Conservation (phyloP, 495 filamentous ascomycete genomes). For the Annulohypoxylon moriforme region DNA sequence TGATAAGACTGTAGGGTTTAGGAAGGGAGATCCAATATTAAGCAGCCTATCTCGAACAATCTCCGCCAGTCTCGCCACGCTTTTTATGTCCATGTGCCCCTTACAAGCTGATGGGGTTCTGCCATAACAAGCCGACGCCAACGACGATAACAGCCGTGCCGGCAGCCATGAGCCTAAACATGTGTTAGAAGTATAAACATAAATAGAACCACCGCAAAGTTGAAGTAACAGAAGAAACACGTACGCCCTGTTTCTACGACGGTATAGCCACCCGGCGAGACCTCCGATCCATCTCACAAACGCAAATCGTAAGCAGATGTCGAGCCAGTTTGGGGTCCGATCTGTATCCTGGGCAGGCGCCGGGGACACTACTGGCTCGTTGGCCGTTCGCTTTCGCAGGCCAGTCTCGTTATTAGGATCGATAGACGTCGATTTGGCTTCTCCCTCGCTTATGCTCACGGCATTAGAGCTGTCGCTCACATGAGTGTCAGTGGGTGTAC, state of each 20-base stretch:
- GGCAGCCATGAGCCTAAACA: conserved; percentile 21
- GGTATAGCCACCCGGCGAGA: conserved; percentile 39
- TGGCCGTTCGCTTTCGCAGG: conserved; percentile 24
- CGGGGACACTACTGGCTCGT: conserved; percentile 17
- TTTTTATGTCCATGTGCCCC: neutral
- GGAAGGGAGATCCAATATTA: neutral
- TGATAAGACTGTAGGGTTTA: conserved; percentile 10
- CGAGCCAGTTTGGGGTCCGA: conserved; percentile 30
- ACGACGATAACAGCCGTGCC: conserved; percentile 29
- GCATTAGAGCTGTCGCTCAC: conserved; percentile 27
- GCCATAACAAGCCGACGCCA: conserved; percentile 33
- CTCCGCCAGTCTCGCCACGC: conserved; percentile 19
- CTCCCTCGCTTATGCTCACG: conserved; percentile 9
- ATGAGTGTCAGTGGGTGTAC: conserved; percentile 10
- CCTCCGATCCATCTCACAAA: conserved; percentile 45
- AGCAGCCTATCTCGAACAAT: conserved; percentile 4
- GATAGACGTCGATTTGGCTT: conserved; percentile 11
- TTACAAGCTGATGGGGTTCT: conserved; percentile 25
- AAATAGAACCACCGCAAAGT: neutral
- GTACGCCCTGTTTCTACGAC: conserved; percentile 42
- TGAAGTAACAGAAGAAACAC: conserved; percentile 10
- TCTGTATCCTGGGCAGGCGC: conserved; percentile 4
- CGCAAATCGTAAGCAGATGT: conserved; percentile 28
- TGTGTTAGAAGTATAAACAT: conserved; percentile 13
- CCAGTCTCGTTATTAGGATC: conserved; percentile 11